Evolutionary conservation across 2,329 filamentous ascomycete genomes (phyloP), one percentile per base, ranked within the genome.

Genomic region (Colletotrichum sp.): DNA sequence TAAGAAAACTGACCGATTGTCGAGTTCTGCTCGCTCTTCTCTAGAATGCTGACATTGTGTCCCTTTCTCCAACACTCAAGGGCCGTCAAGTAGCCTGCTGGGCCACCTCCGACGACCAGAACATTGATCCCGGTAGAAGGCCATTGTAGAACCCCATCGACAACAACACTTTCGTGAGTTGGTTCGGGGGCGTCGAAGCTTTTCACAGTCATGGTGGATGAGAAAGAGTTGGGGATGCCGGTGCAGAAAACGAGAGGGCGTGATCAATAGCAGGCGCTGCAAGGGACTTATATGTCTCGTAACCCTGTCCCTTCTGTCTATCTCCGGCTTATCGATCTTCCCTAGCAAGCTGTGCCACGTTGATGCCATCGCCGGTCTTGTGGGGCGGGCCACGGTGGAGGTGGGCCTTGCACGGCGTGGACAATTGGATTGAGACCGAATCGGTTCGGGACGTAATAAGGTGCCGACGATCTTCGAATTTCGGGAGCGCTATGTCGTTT

Each of bases 11-110:
- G 57, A 58, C 66, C 66, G 24, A 63, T 71, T 15, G 60, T 55
- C 7, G 70, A 72, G 70, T 67, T 72, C 13, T 58, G 7, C 9
- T 26, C 9, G 34, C 18, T 60, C 13, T 72, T 67, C 34, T 60
- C 63, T 10, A 60, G 2, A 16, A 67, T 18, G 15, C 32, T 55
- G 24, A 67, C 61, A 8, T 60, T 60, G 32, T 72, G 61, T 5
- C 70, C 70, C 15, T 72, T 72, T 48, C 64, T 72, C 70, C 63
- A 67, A 8, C 61, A 72, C 18, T 72, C 70, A 15, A 72, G 32
- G 13, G 70, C 61, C 2, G 63, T 48, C 8, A 72, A n/a, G 32
- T 67, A 63, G n/a, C 70, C 61, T 16, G 48, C 61, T 26, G 70
- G 63, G 8, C 70, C 61, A 26, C 63, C 61, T 1, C 52, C 61